phyloP scores from a whole-genome alignment of 305 asterid species.

The Rubia tinctorum region DNA sequence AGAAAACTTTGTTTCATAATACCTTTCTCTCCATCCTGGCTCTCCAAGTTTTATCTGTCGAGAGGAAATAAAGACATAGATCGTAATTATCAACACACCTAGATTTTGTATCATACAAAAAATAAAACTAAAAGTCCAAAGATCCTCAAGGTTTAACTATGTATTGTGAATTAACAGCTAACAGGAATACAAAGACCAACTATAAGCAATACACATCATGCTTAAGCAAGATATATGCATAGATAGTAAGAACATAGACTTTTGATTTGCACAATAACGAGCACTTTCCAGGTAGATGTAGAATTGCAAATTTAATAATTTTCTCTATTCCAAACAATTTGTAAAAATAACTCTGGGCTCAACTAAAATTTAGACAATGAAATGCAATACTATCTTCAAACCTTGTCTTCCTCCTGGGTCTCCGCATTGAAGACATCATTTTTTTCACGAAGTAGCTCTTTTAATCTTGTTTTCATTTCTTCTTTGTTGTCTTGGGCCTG shows the following conservation, averaged over 20 bases:
- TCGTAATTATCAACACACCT: constrained; percentile 1
- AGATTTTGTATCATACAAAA: neutral
- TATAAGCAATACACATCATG: neutral
- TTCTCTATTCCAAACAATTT: neutral
- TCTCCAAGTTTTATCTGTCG: constrained; percentile 80
- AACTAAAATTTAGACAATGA: constrained; percentile 1
- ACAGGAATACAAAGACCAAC: constrained; percentile 6
- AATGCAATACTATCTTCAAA: constrained; percentile 21
- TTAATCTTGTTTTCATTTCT: constrained; percentile 75
- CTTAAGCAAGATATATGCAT: constrained; percentile 2
- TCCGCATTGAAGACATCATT: constrained; percentile 74
- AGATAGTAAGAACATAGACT: neutral
- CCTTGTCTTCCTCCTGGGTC: constrained; percentile 86
- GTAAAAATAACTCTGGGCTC: neutral
- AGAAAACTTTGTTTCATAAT: constrained; percentile 86
- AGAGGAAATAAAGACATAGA: constrained; percentile 20
- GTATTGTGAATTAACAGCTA: neutral
- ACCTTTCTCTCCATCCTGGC: constrained; percentile 96
- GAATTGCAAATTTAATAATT: neutral
- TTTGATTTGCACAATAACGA: neutral
- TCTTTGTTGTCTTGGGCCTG: constrained; percentile 74
- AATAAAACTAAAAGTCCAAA: neutral
- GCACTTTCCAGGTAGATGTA: neutral
- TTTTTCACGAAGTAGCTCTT: constrained; percentile 76
- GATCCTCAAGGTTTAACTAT: neutral